Evolutionary conservation across 139 green algal species (phyloP), one percentile per base, ranked within the genome.

Genomic region (Picochlorum sp.): DNA sequence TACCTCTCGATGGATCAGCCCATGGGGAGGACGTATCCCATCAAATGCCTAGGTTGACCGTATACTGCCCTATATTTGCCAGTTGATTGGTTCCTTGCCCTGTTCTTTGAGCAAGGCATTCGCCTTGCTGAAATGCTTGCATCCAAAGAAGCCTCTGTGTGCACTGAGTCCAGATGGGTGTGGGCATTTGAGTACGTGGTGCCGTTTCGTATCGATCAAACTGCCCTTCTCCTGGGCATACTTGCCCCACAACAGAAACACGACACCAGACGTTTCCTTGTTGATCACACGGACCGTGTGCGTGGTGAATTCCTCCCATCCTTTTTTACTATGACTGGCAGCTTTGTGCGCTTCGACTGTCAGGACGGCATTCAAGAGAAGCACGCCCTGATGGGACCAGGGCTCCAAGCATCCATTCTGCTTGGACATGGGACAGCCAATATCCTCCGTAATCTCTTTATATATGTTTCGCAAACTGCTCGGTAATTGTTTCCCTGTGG

Each of bases 211-310:
- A 54, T 85, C 61, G 11, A 92, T 82, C 11, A 84, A 52, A 37
- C 66, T 72, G 3, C 46, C 59, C 23, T 49, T 49, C 37, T 68
- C 73, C 71, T 89, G 73, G 6, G 84, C 84, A 32, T 72, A 76
- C n/a, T 86, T 88, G 44, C 90, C 89, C 90, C 90, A 97, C 59
- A 97, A 77, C 50, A 97, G 69, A 72, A 96, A 97, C 0, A 97
- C 88, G 9, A 95, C 38, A 15, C 84, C 84, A 18, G 32, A 68
- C n/a, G 78, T 78, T 52, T 85, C 58, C 37, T 64, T 24, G 1
- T 66, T 83, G 30, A 99, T 57, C 26, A 74, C 57, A 2, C 61
- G n/a, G 28, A 99, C 92, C 3, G 77, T 84, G 0, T 78, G 84
- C 47, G 94, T 82, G 1, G 94, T 99, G 54, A 98, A 89, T 7